Evolutionary conservation across 2,329 filamentous ascomycete genomes (phyloP), one percentile per base, ranked within the genome.

Genomic region (Pseudogymnoascus sp.): DNA sequence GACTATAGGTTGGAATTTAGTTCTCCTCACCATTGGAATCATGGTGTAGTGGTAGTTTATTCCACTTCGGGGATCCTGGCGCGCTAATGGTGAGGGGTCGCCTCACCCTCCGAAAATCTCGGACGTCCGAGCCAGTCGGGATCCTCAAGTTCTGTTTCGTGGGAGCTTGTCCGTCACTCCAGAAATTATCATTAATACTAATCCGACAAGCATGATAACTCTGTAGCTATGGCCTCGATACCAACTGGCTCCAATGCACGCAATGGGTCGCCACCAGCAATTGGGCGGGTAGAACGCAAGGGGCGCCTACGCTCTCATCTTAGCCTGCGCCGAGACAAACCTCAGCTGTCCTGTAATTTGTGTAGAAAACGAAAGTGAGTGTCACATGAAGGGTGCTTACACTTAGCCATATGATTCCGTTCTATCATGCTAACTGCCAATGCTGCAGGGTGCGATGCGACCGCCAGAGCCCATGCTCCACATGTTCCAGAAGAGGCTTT

Each of bases 331-430:
- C 66, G 70, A 67, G 69, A 71, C 64, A 71, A 71, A 66, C 57
- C 63, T 44, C 68, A 71, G 61, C 67, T 71, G 50, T 70, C 68
- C 60, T 71, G 70, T 63, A 62, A 68, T 60, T 59, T 63, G 62
- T 71, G 69, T 60, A 67, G 63, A 65, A 65, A 64, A 40, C 65
- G 69, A 64, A 71, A 71, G 70, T 71, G 64, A 60, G 70, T 69
- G 61, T 61, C 60, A 61, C 58, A 64, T 65, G 60, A 62, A 63
- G 60, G 60, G 62, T 60, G 41, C 63, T 60, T 40, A 63, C 63
- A 47, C 54, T 66, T 62, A 67, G 66, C 41, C 64, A 66, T 64
- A 59, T 58, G 13, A 15, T 1, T 1, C 10, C 26, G 15, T 31
- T 4, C 8, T 31, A 31, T 50, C 11, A 31, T 13, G 11, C 44